phyloP scores from a whole-genome alignment of 2,329 filamentous ascomycete species.

The Exophiala dermatitidis region DNA sequence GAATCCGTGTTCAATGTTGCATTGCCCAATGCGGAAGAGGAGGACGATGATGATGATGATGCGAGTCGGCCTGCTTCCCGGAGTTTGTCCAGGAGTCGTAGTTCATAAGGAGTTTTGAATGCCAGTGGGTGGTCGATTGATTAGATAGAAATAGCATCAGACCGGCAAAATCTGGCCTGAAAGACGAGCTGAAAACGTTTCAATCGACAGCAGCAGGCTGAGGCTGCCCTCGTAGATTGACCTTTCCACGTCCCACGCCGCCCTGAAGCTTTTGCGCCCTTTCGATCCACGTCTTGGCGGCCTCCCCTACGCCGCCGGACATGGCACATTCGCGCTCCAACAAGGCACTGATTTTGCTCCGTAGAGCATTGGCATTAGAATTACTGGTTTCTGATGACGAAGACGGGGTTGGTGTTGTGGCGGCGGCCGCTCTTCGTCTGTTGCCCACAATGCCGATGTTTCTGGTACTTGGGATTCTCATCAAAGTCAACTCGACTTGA shows the following conservation, averaged over 20 bases:
- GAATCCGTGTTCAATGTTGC: constrained; percentile 48
- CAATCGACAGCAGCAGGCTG: not conserved
- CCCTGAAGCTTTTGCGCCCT: constrained; percentile 44
- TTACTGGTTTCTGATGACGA: constrained; percentile 30
- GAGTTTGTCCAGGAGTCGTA: constrained; percentile 23
- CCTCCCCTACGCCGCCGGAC: constrained; percentile 39
- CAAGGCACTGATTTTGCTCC: constrained; percentile 55
- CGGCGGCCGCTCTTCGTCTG: constrained; percentile 15
- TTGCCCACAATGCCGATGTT: constrained; percentile 77
- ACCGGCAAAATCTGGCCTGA: too few relatives aligned
- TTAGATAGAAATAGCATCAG: too few relatives aligned
- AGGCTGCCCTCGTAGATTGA: constrained; percentile 19
- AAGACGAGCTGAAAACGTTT: not conserved
- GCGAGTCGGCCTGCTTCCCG: constrained; percentile 27
- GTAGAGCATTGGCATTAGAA: constrained; percentile 45
- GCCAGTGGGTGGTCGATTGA: too few relatives aligned
- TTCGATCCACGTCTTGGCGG: constrained; percentile 47
- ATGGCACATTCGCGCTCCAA: constrained; percentile 48
- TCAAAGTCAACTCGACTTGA: constrained; percentile 69
- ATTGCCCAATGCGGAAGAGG: constrained; percentile 28
- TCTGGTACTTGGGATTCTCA: constrained; percentile 85
- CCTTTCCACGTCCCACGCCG: constrained; percentile 38
- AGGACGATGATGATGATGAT: constrained; percentile 28
- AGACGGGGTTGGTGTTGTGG: constrained; percentile 14
- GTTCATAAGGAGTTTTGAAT: constrained; percentile 6